Evolutionary conservation across 2,329 filamentous ascomycete species (phyloP), one percentile per base, ranked within the genome.

Genomic region (Daldinia sp.): DNA sequence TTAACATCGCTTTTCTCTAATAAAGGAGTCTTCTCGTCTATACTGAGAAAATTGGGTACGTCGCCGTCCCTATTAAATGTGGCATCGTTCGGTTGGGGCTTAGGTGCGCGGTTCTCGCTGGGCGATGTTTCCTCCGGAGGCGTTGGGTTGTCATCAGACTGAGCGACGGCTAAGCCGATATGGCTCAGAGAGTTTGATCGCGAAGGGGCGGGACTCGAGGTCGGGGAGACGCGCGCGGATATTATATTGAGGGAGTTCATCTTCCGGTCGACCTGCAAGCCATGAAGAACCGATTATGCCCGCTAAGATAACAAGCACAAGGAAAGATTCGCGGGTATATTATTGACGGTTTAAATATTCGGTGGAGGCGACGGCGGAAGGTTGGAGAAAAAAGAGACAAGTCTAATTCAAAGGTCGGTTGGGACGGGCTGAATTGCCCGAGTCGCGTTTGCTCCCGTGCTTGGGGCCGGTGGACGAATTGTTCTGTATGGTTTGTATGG

Each of bases 191-290:
- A 90, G 79, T 89, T 90, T 69, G 87, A 87, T 78, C 88, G 85
- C 65, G 88, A 86, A 62, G 87, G 84, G 50, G 80, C 78, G 37
- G 87, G 84, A 74, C 84, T 88, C 66, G 87, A 82, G 61, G 88
- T 80, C 73, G 88, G 87, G 75, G 89, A 89, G 79, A 94, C 92
- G 83, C 92, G 91, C 80, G 93, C 90, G 78, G 93, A 96, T 80
- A 98, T 89, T 81, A 97, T 93, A 84, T 96, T 97, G 85, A 97
- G 86, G 77, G 94, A 97, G 90, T 98, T 98, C 95, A 98, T 98
- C 83, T 87, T 92, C 85, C 82, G 81, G 75, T 80, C 79, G 76
- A 80, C 69, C 74, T 78, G 80, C 80, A 81, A 85, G 86, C 88
- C 88, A 90, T 88, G 82, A 83, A 76, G 74, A 60, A 70, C 63